Conservation (phyloP, 164 flowering plant species). For the Liriodendron chinense region DNA sequence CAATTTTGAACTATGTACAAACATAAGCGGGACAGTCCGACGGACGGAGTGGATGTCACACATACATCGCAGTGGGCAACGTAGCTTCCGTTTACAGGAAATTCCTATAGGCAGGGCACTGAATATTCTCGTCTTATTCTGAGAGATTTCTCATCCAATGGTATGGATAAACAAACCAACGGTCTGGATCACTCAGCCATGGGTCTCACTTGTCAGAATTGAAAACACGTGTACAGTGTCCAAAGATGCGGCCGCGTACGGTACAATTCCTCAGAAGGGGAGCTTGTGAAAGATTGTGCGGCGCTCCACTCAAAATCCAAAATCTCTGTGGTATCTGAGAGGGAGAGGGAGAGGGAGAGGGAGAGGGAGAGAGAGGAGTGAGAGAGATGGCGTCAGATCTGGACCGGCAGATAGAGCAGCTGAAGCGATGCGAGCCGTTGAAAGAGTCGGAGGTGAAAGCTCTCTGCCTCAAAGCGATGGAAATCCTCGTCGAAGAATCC, state of each 20-base stretch:
- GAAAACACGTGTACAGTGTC: neutral
- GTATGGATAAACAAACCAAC: no score
- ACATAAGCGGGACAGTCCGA: no score
- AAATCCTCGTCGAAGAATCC: slow-evolving; percentile 96
- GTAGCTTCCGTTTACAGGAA: no score
- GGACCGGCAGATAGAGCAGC: slow-evolving; percentile 95
- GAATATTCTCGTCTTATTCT: no score
- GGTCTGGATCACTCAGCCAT: no score
- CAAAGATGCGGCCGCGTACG: neutral
- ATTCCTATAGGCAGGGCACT: no score
- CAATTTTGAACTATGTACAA: no score
- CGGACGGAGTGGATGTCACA: no score
- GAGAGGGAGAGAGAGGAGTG: slow-evolving; percentile 19
- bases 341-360: slow-evolving; percentile 14
- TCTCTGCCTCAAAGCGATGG: slow-evolving; percentile 97
- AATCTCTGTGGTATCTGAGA: neutral
- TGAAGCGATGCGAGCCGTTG: slow-evolving; percentile 90
- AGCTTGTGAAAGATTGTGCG: neutral
- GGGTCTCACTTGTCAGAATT: neutral
- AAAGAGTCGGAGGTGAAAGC: slow-evolving; percentile 94
- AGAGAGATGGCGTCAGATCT: slow-evolving; percentile 71
- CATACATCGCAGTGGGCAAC: no score
- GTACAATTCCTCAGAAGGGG: neutral
- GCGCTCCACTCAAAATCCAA: neutral
- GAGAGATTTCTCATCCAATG: no score